Percentiles rank a stretch among this genome's conserved stretches.
phyloP scores from a whole-genome alignment of 805 yeast genomes.

The Zygosaccharomyces gambellarensis region DNA sequence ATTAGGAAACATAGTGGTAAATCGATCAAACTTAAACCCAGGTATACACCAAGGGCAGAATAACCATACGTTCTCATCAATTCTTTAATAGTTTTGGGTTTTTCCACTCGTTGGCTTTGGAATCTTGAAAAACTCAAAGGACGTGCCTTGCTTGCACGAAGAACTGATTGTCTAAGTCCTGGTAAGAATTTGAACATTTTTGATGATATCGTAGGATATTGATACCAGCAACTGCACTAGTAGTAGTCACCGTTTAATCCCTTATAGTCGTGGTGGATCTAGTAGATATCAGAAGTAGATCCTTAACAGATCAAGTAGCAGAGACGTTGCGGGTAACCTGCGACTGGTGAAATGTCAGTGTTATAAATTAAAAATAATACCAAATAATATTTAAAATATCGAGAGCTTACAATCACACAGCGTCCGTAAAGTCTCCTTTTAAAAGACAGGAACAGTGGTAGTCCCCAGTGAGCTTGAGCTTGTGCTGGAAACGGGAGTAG shows the following conservation, averaged over 20 bases:
- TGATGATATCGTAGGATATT: neutral
- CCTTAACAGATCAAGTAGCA: neutral
- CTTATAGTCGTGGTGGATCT: neutral
- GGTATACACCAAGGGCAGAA: constrained; percentile 81
- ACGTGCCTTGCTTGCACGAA: constrained; percentile 1
- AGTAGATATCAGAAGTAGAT: neutral
- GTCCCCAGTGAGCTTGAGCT: neutral
- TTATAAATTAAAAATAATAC: neutral
- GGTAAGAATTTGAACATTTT: neutral
- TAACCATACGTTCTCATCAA: constrained; percentile 84
- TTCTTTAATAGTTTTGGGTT: constrained; percentile 43
- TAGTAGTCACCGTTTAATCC: too few relatives aligned
- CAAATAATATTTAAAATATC: neutral
- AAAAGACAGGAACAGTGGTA: neutral
- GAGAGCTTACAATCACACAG: neutral
- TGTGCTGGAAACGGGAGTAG: neutral
- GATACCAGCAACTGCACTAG: too few relatives aligned
- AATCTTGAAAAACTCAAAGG: constrained; percentile 5
- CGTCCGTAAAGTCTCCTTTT: neutral
- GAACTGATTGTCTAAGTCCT: constrained; percentile 4
- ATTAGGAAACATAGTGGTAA: constrained; percentile 75
- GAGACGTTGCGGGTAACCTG: neutral
- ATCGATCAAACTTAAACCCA: constrained; percentile 68
- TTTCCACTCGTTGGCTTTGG: constrained; percentile 9
- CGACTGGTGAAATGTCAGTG: neutral